Evolutionary conservation across 176 grass and related monocot genomes (phyloP), one percentile per base, ranked within the genome.

Genomic region (Bolboschoenus planiculmis): DNA sequence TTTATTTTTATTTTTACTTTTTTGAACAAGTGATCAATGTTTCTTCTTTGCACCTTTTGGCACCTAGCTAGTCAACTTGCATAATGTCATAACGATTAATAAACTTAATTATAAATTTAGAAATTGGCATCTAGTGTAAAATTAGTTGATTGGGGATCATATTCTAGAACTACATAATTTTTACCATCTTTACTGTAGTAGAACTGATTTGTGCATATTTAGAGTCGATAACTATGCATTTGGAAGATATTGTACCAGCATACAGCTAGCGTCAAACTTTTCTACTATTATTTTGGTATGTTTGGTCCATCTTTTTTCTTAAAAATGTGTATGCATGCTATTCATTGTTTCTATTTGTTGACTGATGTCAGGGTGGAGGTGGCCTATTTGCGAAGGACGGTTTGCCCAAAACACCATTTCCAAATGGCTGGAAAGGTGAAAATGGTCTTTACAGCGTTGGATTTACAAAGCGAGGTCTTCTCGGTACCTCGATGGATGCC

Each of bases 371-470:
- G 96, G 96, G 93, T 56, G 91, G 81, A 1, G 87, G 84, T 0
- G 79, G 79, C 1, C 77, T 91, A 13, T 99, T 99, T 79, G 89
- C 89, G 7, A 89, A 66, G 21, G 89, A 93, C 18, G 93, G 96
- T 74, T 86, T 78, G 13, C 89, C 93, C 21, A 95, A 66, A 61
- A 68, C 24, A 0, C 84, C 84, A 20, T 99, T 93, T 56, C 96
- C 93, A 0, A 54, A 91, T 35, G 88, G 89, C 8, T 99, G 96
- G 96, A 95, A 83, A 86, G 96, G 93, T 47, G 58, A 85, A n/a
- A 86, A 95, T 18, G 91, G 96, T 2, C 86, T 99, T 73, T 99
- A 93, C 87, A 90, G 90, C 36, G 87, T 95, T 13, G 96, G 96
- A 0, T 95, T 99, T 84, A 90, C 96, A 4, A 86, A 87, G 76